A percentile compares a stretch with the other conserved stretches of the same genome.
phyloP scores from a whole-genome alignment of 2,329 filamentous ascomycete genomes.

The Didymella exigua region DNA sequence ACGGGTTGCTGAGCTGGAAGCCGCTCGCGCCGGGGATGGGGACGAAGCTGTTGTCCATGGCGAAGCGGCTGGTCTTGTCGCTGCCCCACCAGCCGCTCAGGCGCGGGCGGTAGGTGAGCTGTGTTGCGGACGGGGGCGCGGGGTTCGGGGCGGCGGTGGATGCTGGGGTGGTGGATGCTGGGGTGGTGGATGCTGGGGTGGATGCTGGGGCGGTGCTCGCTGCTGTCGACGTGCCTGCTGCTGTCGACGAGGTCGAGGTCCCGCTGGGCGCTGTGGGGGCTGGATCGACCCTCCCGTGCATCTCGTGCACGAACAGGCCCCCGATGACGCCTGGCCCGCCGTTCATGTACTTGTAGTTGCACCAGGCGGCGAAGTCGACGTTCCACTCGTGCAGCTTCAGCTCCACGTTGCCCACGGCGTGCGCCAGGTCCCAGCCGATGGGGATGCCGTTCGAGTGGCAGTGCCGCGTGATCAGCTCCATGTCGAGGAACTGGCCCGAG shows the following conservation, averaged over 20 bases:
- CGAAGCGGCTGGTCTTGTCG: constrained; percentile 76
- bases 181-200: too few relatives aligned
- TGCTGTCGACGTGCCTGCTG: too few relatives aligned
- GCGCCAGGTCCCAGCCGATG: constrained; percentile 87
- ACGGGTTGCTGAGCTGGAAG: constrained; percentile 86
- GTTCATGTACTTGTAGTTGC: constrained; percentile 94
- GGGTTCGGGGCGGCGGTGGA: too few relatives aligned
- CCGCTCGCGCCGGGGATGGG: constrained; percentile 79
- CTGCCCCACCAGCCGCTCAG: constrained; percentile 88
- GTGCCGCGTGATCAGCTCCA: constrained; percentile 76
- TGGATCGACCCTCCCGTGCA: constrained; percentile 64
- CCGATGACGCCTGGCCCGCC: constrained; percentile 81
- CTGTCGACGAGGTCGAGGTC: too few relatives aligned
- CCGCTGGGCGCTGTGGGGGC: too few relatives aligned
- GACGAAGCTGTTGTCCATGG: constrained; percentile 81
- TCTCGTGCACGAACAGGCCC: constrained; percentile 79
- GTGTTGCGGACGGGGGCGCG: too few relatives aligned
- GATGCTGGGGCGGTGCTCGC: too few relatives aligned
- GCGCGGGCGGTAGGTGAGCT: constrained; percentile 63
- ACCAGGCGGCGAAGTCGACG: constrained; percentile 92
- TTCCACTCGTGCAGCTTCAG: constrained; percentile 83
- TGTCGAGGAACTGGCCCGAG: constrained; percentile 87
- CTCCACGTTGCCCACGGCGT: constrained; percentile 83
- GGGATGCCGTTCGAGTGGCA: constrained; percentile 73
- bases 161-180: too few relatives aligned